phyloP scores from a whole-genome alignment of 2,329 filamentous ascomycete species.

The Fusarium sp. region DNA sequence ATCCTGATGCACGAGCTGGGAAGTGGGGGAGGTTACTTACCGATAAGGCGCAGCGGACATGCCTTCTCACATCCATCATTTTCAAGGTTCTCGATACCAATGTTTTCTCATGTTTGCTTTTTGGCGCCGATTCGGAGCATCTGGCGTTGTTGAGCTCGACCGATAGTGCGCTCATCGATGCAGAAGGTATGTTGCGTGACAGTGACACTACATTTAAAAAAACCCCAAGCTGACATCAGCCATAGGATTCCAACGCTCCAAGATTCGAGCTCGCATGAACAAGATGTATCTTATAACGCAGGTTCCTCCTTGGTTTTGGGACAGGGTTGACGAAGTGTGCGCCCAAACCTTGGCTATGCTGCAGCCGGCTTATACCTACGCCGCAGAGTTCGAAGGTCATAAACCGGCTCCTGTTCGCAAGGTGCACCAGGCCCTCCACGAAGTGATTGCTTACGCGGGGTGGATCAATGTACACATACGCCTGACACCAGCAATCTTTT shows the following conservation, averaged over 20 bases:
- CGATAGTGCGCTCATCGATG: constrained; percentile 40
- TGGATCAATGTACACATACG: constrained; percentile 47
- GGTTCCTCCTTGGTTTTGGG: constrained; percentile 49
- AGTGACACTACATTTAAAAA: neutral
- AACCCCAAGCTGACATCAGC: constrained; percentile 9
- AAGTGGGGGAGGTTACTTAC: constrained; percentile 47
- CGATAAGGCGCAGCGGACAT: constrained; percentile 34
- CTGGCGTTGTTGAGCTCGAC: constrained; percentile 31
- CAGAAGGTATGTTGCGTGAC: constrained; percentile 42
- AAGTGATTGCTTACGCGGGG: constrained; percentile 45
- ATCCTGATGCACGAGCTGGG: constrained; percentile 37
- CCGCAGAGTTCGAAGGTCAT: constrained; percentile 19
- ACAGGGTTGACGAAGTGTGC: constrained; percentile 45
- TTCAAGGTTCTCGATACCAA: constrained; percentile 43
- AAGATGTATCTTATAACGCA: constrained; percentile 37
- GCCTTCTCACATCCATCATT: constrained; percentile 46
- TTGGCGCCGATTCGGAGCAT: constrained; percentile 47
- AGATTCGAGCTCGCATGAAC: constrained; percentile 42
- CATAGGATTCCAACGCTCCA: constrained; percentile 47
- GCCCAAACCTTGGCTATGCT: constrained; percentile 39
- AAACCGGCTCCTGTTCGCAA: constrained; percentile 6
- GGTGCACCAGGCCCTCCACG: constrained; percentile 44
- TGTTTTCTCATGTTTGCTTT: constrained; percentile 46
- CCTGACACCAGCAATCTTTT: constrained; percentile 39
- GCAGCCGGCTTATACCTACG: constrained; percentile 39